Evolutionary conservation across 495 filamentous ascomycete genomes (phyloP).

Genomic region (Penicillium mononematosum): DNA sequence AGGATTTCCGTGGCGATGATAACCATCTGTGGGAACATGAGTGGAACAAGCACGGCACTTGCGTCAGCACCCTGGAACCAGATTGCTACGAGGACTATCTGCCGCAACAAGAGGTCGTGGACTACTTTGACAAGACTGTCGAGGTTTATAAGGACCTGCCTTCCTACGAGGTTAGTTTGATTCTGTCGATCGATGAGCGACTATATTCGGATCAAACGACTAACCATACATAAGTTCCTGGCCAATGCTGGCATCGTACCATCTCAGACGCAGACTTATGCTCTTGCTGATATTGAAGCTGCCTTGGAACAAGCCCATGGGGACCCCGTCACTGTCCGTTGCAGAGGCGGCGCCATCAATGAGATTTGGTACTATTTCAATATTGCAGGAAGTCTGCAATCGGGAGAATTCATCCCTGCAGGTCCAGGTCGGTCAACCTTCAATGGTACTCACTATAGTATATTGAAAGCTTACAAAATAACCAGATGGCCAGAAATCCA

Average conservation of each 20-base stretch:
- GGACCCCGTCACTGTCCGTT: slow-evolving; percentile 66
- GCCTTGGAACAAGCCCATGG: slow-evolving; percentile 66
- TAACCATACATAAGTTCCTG: slow-evolving; percentile 35
- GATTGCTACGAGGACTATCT: slow-evolving; percentile 69
- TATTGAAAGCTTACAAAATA: not conserved
- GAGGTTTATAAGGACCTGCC: slow-evolving; percentile 48
- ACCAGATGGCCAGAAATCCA: slow-evolving; percentile 59
- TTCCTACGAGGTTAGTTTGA: slow-evolving; percentile 40
- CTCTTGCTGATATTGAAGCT: slow-evolving; percentile 57
- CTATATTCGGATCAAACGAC: slow-evolving; percentile 1
- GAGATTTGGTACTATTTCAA: slow-evolving; percentile 88
- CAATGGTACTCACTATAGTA: not conserved
- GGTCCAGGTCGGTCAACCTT: slow-evolving; percentile 47
- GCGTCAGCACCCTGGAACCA: slow-evolving; percentile 61
- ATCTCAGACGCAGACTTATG: slow-evolving; percentile 54
- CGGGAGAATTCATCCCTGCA: slow-evolving; percentile 68
- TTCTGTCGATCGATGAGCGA: not conserved
- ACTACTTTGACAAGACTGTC: slow-evolving; percentile 59
- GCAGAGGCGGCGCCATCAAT: slow-evolving; percentile 58
- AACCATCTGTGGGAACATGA: slow-evolving; percentile 79
- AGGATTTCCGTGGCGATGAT: slow-evolving; percentile 62
- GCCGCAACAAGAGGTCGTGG: slow-evolving; percentile 59
- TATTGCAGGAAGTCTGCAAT: slow-evolving; percentile 72
- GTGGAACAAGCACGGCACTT: slow-evolving; percentile 79
- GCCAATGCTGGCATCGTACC: slow-evolving; percentile 49